Percentiles rank a stretch among this genome's conserved stretches.
phyloP scores from a whole-genome alignment of 768 basidiomycete genomes.

The Rubroboletus pulcherrimus region DNA sequence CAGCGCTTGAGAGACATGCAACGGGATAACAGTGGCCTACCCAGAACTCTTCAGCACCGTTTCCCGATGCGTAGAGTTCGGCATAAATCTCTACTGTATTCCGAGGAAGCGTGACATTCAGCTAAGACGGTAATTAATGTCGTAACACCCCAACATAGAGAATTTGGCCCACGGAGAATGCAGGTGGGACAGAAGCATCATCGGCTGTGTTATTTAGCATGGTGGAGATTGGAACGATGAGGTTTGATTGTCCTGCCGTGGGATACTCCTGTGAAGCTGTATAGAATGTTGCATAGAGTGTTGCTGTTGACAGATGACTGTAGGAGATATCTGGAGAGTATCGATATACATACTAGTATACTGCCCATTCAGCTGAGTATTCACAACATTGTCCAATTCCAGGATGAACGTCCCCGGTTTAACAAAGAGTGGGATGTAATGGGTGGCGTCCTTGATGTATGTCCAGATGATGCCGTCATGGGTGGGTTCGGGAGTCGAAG shows the following conservation, averaged over 20 bases:
- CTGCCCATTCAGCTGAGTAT: slow-evolving; percentile 54
- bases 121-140: slow-evolving; percentile 32
- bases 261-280: slow-evolving; percentile 54
- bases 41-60: slow-evolving; percentile 74
- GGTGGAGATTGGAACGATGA: slow-evolving; percentile 70
- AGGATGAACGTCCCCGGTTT: slow-evolving; percentile 67
- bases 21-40: slow-evolving; percentile 34
- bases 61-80: slow-evolving; percentile 70
- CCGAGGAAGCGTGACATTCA: slow-evolving; percentile 64
- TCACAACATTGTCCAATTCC: slow-evolving; percentile 67
- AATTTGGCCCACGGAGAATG: slow-evolving; percentile 51
- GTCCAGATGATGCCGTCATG: slow-evolving; percentile 74
- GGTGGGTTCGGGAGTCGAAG: slow-evolving; percentile 76
- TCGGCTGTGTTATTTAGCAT: slow-evolving; percentile 60
- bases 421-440: slow-evolving; percentile 66
- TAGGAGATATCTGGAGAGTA: not conserved
- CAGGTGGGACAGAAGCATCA: slow-evolving; percentile 72
- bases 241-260: slow-evolving; percentile 54
- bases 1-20: not conserved
- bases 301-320: slow-evolving; percentile 40
- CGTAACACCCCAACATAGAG: not conserved
- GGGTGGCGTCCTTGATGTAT: slow-evolving; percentile 70
- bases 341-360: slow-evolving; percentile 54
- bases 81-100: slow-evolving; percentile 67
- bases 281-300: slow-evolving; percentile 69